Evolutionary conservation across 2,329 filamentous ascomycete species (phyloP).

Genomic region (Phaeosphaeria sp.): DNA sequence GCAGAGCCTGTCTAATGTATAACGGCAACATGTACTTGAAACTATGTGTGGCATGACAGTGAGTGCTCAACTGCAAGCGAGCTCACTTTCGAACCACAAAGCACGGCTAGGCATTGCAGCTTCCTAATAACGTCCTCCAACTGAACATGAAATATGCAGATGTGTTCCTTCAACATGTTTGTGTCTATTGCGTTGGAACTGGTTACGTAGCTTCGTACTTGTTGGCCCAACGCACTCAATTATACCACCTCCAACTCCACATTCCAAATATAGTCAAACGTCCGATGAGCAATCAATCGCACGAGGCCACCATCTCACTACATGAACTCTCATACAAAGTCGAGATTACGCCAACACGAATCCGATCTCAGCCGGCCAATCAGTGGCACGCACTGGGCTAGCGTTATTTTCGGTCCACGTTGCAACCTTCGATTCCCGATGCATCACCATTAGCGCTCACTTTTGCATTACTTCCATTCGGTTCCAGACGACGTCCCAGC

Average conservation of each 20-base stretch:
- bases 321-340: neutral
- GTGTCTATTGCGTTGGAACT: neutral
- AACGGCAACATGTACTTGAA: neutral
- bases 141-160: neutral
- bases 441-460: conserved; percentile 9
- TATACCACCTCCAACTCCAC: neutral
- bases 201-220: neutral
- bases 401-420: conserved; percentile 2
- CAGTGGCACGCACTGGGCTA: neutral
- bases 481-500: neutral
- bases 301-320: neutral
- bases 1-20: neutral
- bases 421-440: conserved; percentile 6
- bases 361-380: conserved; percentile 4
- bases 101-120: neutral
- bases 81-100: neutral
- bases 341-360: neutral
- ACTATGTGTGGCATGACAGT: no score
- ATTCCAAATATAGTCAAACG: neutral
- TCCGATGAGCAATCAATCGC: neutral
- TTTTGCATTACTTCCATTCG: neutral
- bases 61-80: neutral
- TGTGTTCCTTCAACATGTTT: neutral
- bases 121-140: neutral
- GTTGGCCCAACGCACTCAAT: neutral